These are phyloP conservation scores for Rhizophagus clarus DNA, from an alignment of 192 early-diverging fungal species.

Conservation along the genomic window DNA sequence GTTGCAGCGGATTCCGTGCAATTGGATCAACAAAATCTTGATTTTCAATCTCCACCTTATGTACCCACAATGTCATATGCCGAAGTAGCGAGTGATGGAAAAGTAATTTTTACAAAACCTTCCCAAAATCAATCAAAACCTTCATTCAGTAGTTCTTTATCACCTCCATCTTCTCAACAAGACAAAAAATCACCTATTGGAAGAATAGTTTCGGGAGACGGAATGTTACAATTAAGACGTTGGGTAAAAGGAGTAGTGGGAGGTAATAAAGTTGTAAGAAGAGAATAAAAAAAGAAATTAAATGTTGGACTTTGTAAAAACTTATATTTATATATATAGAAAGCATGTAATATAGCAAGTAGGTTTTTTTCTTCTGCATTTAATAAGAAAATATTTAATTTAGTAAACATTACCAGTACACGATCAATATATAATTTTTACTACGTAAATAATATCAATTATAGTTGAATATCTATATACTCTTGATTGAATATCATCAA, in stretches of 20 bases:
- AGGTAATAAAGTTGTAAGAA: not conserved
- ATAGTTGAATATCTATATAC: no score
- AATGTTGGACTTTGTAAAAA: no score
- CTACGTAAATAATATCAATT: no score
- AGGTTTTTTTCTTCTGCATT: no score
- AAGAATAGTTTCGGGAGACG: not conserved
- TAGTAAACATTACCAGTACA: no score
- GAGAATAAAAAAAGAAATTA: not conserved
- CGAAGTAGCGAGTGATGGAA: constrained; percentile 9
- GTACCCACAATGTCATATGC: constrained; percentile 28
- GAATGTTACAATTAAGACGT: constrained; percentile 21
- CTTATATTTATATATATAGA: no score
- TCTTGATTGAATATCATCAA: no score
- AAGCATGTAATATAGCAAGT: no score
- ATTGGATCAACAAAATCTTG: not conserved
- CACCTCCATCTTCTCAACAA: not conserved
- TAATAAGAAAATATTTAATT: no score
- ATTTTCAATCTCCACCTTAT: not conserved
- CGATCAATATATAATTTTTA: no score
- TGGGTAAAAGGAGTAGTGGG: not conserved
- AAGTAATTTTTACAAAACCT: not conserved
- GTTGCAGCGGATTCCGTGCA: not conserved
- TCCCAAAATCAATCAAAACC: not conserved
- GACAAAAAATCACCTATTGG: not conserved
- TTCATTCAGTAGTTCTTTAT: not conserved